These are phyloP conservation scores for Alectoria sarmentosa DNA, from an alignment of 495 filamentous ascomycete genomes.

Conservation along the genomic window DNA sequence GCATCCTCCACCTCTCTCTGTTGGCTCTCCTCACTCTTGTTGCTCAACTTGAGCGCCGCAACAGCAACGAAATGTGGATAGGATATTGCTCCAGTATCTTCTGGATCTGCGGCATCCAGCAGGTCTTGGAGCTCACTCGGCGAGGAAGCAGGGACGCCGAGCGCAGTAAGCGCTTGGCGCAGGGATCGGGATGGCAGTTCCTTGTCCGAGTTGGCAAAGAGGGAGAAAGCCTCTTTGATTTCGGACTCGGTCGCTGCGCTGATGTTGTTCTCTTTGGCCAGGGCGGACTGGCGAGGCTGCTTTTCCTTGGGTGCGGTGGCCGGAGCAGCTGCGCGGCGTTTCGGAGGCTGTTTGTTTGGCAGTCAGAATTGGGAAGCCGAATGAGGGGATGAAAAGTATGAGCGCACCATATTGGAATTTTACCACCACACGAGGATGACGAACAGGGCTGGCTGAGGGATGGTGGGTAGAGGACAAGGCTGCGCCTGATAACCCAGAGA, in stretches of 20 bases:
- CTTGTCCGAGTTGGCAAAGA: conserved; percentile 52
- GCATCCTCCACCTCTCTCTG: conserved; percentile 70
- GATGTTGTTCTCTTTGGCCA: conserved; percentile 83
- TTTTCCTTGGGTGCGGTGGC: conserved; percentile 25
- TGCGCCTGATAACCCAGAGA: neutral
- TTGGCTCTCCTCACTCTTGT: conserved; percentile 45
- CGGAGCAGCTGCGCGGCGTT: conserved; percentile 20
- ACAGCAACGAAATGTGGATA: conserved; percentile 76
- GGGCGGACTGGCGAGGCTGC: conserved; percentile 57
- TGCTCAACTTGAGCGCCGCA: conserved; percentile 72
- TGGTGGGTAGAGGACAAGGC: neutral
- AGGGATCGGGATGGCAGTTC: conserved; percentile 21
- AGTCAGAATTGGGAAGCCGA: neutral
- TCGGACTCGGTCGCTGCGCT: conserved; percentile 76
- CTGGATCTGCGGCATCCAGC: conserved; percentile 71
- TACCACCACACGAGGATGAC: neutral
- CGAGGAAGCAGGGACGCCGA: conserved; percentile 59
- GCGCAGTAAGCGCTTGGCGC: conserved; percentile 48
- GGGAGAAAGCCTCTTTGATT: conserved; percentile 79
- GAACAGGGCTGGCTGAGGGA: neutral
- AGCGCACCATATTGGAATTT: conserved; percentile 3
- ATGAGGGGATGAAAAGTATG: neutral
- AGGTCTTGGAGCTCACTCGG: conserved; percentile 64
- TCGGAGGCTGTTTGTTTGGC: conserved; percentile 17
- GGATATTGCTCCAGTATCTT: conserved; percentile 63